These are phyloP conservation scores for Uronychia binucleata DNA, from an alignment of 73 alveolate species.

Conservation along the genomic window DNA sequence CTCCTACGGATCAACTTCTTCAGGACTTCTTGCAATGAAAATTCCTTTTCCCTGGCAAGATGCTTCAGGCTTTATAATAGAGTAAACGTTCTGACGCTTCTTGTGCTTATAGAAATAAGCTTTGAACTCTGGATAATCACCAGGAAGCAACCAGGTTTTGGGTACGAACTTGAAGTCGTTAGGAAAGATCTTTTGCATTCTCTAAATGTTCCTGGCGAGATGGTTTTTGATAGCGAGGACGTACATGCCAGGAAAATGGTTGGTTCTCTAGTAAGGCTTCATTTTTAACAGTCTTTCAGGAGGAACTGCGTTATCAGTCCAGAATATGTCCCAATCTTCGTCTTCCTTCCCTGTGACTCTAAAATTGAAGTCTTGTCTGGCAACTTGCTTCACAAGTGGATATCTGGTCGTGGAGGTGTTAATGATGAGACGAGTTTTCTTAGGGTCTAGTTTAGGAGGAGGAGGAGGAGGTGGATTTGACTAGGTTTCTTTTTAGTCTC, in stretches of 20 bases:
- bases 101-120: not conserved
- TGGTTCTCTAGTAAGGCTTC: conserved; percentile 70
- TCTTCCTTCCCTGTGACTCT: not conserved
- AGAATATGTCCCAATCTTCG: conserved; percentile 12
- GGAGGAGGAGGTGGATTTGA: too few species aligned
- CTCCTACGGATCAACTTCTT: conserved; percentile 27
- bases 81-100: not conserved
- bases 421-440: too few species aligned
- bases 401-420: too few species aligned
- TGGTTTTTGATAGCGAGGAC: conserved; percentile 83
- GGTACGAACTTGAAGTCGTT: conserved; percentile 18
- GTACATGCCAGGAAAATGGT: conserved; percentile 83
- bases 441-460: too few species aligned
- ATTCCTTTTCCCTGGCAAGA: conserved; percentile 43
- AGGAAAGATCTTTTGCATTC: conserved; percentile 7
- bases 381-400: not conserved
- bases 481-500: too few species aligned
- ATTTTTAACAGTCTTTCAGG: not conserved
- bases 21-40: conserved; percentile 7
- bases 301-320: conserved; percentile 3
- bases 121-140: conserved; percentile 6
- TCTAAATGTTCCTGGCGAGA: conserved; percentile 9
- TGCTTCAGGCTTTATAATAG: conserved; percentile 44
- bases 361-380: not conserved
- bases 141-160: conserved; percentile 33